A percentile compares a stretch with the other conserved stretches of the same genome.
These are phyloP conservation scores for Penstemon eatonii DNA, from an alignment of 257 asterid genomes.

Conservation along the genomic window DNA sequence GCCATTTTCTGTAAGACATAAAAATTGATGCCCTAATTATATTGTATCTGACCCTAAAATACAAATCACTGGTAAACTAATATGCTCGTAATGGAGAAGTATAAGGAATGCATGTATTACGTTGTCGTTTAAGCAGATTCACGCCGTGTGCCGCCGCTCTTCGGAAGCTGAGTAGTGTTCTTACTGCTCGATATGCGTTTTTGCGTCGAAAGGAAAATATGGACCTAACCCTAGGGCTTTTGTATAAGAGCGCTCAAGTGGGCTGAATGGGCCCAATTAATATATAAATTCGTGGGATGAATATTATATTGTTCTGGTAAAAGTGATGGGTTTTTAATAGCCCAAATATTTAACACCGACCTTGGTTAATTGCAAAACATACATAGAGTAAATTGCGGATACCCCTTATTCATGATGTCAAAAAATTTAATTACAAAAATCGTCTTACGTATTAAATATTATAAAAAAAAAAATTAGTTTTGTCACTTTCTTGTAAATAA, in stretches of 20 bases:
- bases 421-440: no score
- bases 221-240: conserved; percentile 38
- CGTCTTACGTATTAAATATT: no score
- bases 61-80: not conserved
- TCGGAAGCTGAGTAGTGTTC: conserved; percentile 14
- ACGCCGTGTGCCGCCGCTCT: conserved; percentile 36
- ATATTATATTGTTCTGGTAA: no score
- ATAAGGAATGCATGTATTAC: conserved; percentile 5
- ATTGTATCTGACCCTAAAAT: conserved; percentile 8
- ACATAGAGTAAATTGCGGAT: no score
- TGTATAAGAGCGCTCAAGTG: not conserved
- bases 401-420: no score
- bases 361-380: no score
- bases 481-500: no score
- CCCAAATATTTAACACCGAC: no score
- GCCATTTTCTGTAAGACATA: conserved; percentile 46
- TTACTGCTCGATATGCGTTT: conserved; percentile 31
- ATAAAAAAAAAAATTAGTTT: no score
- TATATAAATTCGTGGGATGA: no score
- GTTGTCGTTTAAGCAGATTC: conserved; percentile 30
- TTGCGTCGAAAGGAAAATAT: not conserved
- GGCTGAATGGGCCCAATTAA: not conserved
- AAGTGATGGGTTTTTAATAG: no score
- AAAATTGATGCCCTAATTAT: not conserved
- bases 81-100: not conserved